phyloP scores from a whole-genome alignment of 2,329 filamentous ascomycete genomes.

The Lomentospora prolificans region DNA sequence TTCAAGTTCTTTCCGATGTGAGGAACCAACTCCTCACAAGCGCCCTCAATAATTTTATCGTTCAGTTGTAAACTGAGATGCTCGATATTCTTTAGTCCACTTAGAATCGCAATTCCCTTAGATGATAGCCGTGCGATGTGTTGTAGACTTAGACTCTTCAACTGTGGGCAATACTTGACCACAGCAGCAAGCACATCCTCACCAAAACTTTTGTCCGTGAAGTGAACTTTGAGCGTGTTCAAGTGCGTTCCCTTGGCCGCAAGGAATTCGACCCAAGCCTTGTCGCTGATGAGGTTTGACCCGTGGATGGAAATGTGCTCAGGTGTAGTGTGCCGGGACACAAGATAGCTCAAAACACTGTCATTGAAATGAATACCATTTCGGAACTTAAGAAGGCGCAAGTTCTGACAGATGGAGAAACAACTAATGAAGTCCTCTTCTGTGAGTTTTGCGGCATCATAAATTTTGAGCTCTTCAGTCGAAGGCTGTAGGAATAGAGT shows the following conservation, averaged over 20 bases:
- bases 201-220: slow-evolving; percentile 72
- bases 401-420: slow-evolving; percentile 61
- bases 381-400: slow-evolving; percentile 64
- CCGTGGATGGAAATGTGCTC: slow-evolving; percentile 70
- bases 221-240: slow-evolving; percentile 65
- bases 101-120: slow-evolving; percentile 55
- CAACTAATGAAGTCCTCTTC: slow-evolving; percentile 71
- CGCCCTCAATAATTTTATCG: slow-evolving; percentile 42
- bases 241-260: slow-evolving; percentile 54
- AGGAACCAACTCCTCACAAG: slow-evolving; percentile 51
- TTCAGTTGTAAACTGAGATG: slow-evolving; percentile 67
- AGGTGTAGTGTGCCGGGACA: slow-evolving; percentile 60
- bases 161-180: slow-evolving; percentile 51
- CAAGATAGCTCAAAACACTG: slow-evolving; percentile 68
- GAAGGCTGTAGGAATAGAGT: slow-evolving; percentile 46
- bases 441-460: slow-evolving; percentile 54
- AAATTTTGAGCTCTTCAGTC: slow-evolving; percentile 42
- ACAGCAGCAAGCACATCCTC: slow-evolving; percentile 59
- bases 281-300: slow-evolving; percentile 71
- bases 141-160: slow-evolving; percentile 69
- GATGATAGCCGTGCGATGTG: slow-evolving; percentile 68
- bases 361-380: slow-evolving; percentile 93
- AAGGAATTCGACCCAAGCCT: slow-evolving; percentile 65
- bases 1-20: slow-evolving; percentile 55
- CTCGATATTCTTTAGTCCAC: slow-evolving; percentile 51